Evolutionary conservation across 73 alveolate species (phyloP).

Genomic region (Blepharisma stoltei): DNA sequence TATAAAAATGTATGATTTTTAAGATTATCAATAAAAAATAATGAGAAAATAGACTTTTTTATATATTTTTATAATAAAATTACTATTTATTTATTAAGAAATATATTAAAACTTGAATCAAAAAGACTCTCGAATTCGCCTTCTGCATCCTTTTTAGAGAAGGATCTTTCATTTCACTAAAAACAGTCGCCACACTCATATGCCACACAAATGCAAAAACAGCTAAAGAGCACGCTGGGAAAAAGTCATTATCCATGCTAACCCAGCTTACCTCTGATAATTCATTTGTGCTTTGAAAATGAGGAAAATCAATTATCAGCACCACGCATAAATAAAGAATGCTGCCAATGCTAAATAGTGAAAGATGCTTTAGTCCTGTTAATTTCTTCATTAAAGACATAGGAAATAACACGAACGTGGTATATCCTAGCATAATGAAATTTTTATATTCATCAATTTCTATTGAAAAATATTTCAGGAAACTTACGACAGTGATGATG

Average conservation of each 20-base stretch:
- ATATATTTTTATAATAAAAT: too few relatives aligned
- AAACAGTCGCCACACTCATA: constrained; percentile 24
- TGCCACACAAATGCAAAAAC: constrained; percentile 6
- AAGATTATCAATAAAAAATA: too few relatives aligned
- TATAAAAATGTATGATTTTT: too few relatives aligned
- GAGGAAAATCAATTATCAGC: not conserved
- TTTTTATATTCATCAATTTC: not conserved
- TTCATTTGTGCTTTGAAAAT: not conserved
- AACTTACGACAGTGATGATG: not conserved
- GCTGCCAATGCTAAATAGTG: constrained; percentile 7
- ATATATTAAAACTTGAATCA: not conserved
- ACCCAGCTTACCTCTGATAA: not conserved
- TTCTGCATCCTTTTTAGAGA: not conserved
- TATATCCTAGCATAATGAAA: constrained; percentile 4
- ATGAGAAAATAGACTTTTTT: too few relatives aligned
- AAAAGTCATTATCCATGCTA: not conserved
- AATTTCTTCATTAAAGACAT: constrained; percentile 11
- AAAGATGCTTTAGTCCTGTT: not conserved
- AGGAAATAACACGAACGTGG: not conserved
- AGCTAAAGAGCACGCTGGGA: constrained; percentile 22
- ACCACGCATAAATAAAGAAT: not conserved
- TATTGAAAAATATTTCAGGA: not conserved
- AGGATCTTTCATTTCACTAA: constrained; percentile 16
- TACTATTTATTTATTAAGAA: too few relatives aligned
- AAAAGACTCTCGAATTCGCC: not conserved